Evolutionary conservation across 106 monocot genomes (phyloP).

Genomic region (Dendrobium officinale): DNA sequence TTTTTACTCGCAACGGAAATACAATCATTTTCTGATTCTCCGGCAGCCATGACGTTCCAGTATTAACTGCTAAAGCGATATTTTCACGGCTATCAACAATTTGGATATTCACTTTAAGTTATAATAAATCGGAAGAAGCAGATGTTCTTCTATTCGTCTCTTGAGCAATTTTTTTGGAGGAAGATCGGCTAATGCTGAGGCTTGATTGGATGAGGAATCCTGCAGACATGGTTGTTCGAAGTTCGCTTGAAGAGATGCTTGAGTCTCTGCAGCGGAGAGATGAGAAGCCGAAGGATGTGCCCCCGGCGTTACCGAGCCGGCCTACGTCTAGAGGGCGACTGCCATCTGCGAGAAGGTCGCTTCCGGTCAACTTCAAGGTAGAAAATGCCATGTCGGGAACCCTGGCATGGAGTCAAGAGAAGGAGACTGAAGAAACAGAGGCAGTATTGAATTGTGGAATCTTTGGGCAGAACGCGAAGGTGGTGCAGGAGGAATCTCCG

Average conservation of each 20-base stretch:
- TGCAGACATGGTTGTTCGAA: constrained; percentile 6
- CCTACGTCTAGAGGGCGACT: constrained; percentile 24
- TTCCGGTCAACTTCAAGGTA: constrained; percentile 20
- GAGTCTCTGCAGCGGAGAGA: constrained; percentile 30
- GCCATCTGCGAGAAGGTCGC: constrained; percentile 28
- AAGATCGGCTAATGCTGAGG: background rate
- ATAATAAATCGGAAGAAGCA: background rate
- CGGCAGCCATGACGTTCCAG: constrained; percentile 1
- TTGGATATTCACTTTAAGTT: background rate
- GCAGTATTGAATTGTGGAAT: constrained; percentile 13
- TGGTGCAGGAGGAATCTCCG: constrained; percentile 18
- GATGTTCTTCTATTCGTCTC: background rate
- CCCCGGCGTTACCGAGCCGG: constrained; percentile 37
- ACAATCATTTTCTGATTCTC: background rate
- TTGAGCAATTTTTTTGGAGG: background rate
- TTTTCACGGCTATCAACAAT: background rate
- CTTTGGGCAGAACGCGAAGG: constrained; percentile 10
- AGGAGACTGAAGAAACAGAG: constrained; percentile 9
- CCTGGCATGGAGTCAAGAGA: background rate
- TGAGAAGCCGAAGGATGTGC: constrained; percentile 32
- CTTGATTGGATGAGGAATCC: background rate
- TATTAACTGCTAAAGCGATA: background rate
- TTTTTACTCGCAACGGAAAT: background rate
- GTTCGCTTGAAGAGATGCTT: constrained; percentile 47
- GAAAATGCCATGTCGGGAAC: background rate